Conservation (phyloP, 805 yeast species). For the Schwanniomyces yamadae region DNA sequence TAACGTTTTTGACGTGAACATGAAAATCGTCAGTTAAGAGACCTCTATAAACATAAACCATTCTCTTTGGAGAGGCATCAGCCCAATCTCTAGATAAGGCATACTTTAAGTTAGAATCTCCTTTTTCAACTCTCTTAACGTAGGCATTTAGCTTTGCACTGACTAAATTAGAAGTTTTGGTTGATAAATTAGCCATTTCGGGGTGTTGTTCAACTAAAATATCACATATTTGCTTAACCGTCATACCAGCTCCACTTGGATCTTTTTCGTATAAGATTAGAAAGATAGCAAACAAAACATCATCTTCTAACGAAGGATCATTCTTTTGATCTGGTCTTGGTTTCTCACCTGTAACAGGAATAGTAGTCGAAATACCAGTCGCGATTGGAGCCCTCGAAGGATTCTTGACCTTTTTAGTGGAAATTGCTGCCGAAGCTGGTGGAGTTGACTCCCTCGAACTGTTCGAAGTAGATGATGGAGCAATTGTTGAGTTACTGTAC, state of each 20-base stretch:
- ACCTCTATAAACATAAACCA: conserved; percentile 86
- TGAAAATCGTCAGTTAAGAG: conserved; percentile 72
- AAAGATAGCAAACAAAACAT: conserved; percentile 73
- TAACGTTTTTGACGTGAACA: conserved; percentile 63
- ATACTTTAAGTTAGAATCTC: conserved; percentile 68
- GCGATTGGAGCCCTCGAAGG: conserved; percentile 54
- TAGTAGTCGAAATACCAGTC: conserved; percentile 73
- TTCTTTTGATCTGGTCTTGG: conserved; percentile 69
- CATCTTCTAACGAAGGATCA: conserved; percentile 64
- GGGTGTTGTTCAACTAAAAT: conserved; percentile 72
- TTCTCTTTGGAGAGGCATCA: conserved; percentile 82
- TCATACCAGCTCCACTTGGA: conserved; percentile 72
- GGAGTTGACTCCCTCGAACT: conserved; percentile 37
- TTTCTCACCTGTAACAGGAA: conserved; percentile 72
- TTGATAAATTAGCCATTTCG: conserved; percentile 76
- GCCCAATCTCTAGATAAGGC: conserved; percentile 89
- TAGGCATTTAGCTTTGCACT: conserved; percentile 83
- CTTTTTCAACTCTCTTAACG: conserved; percentile 81
- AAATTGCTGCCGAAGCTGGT: conserved; percentile 11
- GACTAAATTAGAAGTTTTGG: conserved; percentile 77
- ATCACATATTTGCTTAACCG: conserved; percentile 87
- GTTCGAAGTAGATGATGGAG: conserved; percentile 16
- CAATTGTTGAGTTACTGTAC: conserved; percentile 7
- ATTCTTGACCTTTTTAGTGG: conserved; percentile 33
- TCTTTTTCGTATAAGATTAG: conserved; percentile 69